Evolutionary conservation across 1,284 basidiomycete genomes (phyloP), one percentile per base, ranked within the genome.

Genomic region (Afroboletus lepidellus): DNA sequence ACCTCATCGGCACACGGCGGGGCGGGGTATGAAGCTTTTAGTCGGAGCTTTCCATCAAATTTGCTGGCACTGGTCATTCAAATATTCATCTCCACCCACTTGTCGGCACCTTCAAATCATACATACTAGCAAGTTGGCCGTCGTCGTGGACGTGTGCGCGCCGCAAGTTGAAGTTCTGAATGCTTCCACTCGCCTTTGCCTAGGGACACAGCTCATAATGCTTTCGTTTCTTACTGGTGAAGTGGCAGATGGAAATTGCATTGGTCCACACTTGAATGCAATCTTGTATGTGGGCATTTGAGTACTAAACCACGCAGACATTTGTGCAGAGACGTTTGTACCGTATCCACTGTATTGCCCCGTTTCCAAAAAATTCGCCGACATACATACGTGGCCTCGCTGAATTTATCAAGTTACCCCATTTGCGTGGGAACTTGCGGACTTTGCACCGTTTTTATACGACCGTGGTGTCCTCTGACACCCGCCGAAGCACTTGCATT

Each of bases 261-360:
- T n/a, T 75, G 77, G 78, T 87, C 84, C 84, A 87, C 84, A 74
- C 84, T 87, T 80, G 81, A 78, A 74, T 78, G 77, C 65, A 76
- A 67, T 66, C 60, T 57, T 49, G 20, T 30, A 56, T 50, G 69
- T 85, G 84, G 80, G 63, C 76, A 76, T 77, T 81, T 77, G 83
- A 85, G 84, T 84, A 86, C 84, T 86, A 86, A 84, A 73, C 76
- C 72, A 69, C 72, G 80, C 73, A 69, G 55, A 86, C 73, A 85
- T 3, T 21, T 34, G 16, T n/a, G n/a, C n/a, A n/a, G n/a, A 7
- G 16, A 15, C 16, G 13, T 16, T 34, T 37, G 36, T 38, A 38
- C 8, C 9, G 36, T 47, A 46, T 25, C n/a, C n/a, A 44, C 30
- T 12, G 32, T 25, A 34, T 27, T 25, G 36, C 24, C 13, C n/a